These are phyloP conservation scores for Coniochaeta hoffmannii DNA, from an alignment of 2,329 filamentous ascomycete genomes.

Conservation along the genomic window DNA sequence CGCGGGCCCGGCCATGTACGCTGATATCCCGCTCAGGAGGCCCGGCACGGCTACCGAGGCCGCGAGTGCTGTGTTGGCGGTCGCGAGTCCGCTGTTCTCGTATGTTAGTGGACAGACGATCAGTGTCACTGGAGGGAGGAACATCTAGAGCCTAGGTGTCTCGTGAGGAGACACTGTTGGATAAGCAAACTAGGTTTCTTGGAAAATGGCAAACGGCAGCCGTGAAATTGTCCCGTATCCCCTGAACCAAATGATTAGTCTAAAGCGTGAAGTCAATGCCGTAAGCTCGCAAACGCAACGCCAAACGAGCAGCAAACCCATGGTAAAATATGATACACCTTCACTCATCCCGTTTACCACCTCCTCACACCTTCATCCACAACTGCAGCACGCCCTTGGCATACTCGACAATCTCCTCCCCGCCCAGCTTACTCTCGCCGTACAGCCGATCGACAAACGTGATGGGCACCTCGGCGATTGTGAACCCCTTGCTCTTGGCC, in stretches of 20 bases:
- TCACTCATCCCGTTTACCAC: constrained; percentile 1
- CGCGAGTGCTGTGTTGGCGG: constrained; percentile 66
- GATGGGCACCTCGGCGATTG: constrained; percentile 92
- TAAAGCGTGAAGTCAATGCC: background rate
- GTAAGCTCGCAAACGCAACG: background rate
- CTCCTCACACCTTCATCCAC: constrained; percentile 61
- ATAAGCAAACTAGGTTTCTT: background rate
- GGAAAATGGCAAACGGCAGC: background rate
- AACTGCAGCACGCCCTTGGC: constrained; percentile 74
- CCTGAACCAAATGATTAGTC: background rate
- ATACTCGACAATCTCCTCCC: constrained; percentile 94
- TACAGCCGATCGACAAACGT: constrained; percentile 93
- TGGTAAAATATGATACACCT: background rate
- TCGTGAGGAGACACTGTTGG: background rate
- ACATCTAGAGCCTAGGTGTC: constrained; percentile 43
- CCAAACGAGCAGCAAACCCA: background rate
- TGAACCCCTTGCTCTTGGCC: constrained; percentile 91
- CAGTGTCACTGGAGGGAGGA: constrained; percentile 71
- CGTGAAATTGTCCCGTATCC: background rate
- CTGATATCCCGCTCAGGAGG: constrained; percentile 72
- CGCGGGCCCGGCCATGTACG: constrained; percentile 35
- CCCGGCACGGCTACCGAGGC: constrained; percentile 75
- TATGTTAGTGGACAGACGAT: constrained; percentile 87
- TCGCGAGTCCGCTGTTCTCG: constrained; percentile 73
- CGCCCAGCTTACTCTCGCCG: constrained; percentile 84